These are phyloP conservation scores for Stereocaulon alpinum DNA, from an alignment of 495 filamentous ascomycete species.

Conservation along the genomic window DNA sequence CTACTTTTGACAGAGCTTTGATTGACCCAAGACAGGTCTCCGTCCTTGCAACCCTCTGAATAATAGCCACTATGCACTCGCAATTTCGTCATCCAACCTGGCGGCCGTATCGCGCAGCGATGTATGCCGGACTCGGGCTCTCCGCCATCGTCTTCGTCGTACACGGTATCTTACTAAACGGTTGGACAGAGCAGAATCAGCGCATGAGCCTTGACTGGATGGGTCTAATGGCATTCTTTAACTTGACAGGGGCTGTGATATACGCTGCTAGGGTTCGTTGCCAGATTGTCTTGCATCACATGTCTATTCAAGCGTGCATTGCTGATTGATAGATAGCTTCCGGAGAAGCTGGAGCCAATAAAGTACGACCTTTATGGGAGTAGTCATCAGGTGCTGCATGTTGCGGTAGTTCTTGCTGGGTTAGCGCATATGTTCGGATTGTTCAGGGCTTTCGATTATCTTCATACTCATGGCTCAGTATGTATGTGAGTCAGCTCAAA, in stretches of 20 bases:
- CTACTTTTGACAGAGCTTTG: background rate
- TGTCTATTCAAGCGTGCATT: background rate
- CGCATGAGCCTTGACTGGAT: conserved; percentile 38
- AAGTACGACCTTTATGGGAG: conserved; percentile 40
- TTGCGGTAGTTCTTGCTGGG: conserved; percentile 38
- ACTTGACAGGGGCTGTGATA: conserved; percentile 31
- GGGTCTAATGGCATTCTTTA: conserved; percentile 29
- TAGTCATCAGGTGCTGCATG: conserved; percentile 44
- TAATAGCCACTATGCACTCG: conserved; percentile 16
- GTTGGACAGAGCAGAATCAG: conserved; percentile 29
- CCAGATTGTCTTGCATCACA: background rate
- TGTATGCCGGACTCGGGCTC: conserved; percentile 36
- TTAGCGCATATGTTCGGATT: conserved; percentile 36
- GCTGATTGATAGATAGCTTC: conserved; percentile 26
- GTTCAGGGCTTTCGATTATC: conserved; percentile 37
- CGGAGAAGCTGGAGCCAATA: conserved; percentile 36
- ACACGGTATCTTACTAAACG: conserved; percentile 33
- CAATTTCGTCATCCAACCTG: conserved; percentile 16
- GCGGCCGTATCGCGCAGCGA: conserved; percentile 26
- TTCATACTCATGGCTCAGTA: conserved; percentile 24
- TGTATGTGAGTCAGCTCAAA: background rate
- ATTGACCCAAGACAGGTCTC: conserved; percentile 4
- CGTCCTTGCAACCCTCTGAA: conserved; percentile 16
- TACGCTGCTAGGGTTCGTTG: conserved; percentile 37
- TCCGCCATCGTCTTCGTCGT: conserved; percentile 34